phyloP scores from a whole-genome alignment of 768 basidiomycete genomes.

The Antrodiella citrinella region DNA sequence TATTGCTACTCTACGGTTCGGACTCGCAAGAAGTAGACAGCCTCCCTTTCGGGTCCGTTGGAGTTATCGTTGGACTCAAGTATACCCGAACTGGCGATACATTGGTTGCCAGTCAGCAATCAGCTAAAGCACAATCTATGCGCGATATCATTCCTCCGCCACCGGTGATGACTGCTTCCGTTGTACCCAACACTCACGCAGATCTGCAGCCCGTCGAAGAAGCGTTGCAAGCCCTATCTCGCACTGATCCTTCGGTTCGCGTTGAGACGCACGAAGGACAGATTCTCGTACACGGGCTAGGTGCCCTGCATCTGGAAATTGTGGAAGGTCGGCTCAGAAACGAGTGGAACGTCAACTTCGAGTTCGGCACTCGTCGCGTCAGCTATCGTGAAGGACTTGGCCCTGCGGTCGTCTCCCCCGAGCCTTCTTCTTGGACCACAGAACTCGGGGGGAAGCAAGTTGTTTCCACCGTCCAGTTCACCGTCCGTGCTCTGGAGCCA shows the following conservation, averaged over 20 bases:
- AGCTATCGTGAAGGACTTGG: conserved; percentile 64
- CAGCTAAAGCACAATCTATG: conserved; percentile 31
- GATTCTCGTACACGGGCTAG: conserved; percentile 75
- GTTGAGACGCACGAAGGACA: conserved; percentile 78
- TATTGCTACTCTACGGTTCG: conserved; percentile 73
- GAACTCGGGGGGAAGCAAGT: conserved; percentile 53
- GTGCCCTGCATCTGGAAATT: conserved; percentile 84
- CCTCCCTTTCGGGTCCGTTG: conserved; percentile 76
- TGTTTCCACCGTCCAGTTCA: conserved; percentile 44
- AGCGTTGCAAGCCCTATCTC: conserved; percentile 60
- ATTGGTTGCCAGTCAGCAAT: conserved; percentile 45
- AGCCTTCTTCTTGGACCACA: conserved; percentile 47
- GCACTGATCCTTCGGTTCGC: conserved; percentile 89
- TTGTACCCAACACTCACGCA: conserved; percentile 72
- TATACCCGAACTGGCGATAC: conserved; percentile 87
- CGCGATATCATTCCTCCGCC: conserved; percentile 68
- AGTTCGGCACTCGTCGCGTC: conserved; percentile 70
- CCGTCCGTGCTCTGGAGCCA: conserved; percentile 43
- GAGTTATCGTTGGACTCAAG: conserved; percentile 76
- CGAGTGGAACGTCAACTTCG: conserved; percentile 73
- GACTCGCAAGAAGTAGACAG: conserved; percentile 69
- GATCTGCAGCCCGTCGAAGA: conserved; percentile 73
- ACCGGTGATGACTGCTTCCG: conserved; percentile 79
- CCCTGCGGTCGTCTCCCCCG: conserved; percentile 20
- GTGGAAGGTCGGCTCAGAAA: conserved; percentile 72